Evolutionary conservation across 2,329 filamentous ascomycete genomes (phyloP).

Genomic region (Sclerotinia nivalis): DNA sequence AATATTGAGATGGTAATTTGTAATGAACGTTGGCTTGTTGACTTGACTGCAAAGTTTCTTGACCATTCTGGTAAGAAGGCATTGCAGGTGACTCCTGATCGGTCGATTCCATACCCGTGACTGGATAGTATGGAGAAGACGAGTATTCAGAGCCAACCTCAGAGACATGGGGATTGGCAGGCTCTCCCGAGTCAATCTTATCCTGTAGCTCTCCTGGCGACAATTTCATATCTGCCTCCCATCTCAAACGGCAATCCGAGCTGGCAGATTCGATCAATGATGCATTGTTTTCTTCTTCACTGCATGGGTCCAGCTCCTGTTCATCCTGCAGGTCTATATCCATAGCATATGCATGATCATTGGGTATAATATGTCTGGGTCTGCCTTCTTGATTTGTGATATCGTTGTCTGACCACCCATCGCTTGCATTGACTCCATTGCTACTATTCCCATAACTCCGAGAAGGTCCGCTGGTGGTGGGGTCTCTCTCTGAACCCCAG

Average conservation of each 20-base stretch:
- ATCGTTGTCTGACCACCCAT: background rate
- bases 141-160: background rate
- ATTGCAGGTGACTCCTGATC: background rate
- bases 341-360: background rate
- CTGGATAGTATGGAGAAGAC: background rate
- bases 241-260: background rate
- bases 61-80: background rate
- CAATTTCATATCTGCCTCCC: background rate
- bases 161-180: background rate
- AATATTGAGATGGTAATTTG: background rate
- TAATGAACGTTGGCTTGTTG: background rate
- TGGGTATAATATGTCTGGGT: background rate
- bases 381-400: background rate
- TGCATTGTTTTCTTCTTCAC: background rate
- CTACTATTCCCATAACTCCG: slow-evolving; percentile 7
- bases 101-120: background rate
- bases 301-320: background rate
- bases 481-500: slow-evolving; percentile 1
- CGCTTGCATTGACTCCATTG: background rate
- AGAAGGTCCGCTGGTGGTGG: slow-evolving; percentile 7
- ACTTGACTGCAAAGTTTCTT: background rate
- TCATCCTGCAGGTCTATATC: background rate
- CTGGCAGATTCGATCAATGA: background rate
- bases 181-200: background rate
- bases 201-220: background rate